Conservation (phyloP, 257 asterid species). For the Ilex aquifolium region DNA sequence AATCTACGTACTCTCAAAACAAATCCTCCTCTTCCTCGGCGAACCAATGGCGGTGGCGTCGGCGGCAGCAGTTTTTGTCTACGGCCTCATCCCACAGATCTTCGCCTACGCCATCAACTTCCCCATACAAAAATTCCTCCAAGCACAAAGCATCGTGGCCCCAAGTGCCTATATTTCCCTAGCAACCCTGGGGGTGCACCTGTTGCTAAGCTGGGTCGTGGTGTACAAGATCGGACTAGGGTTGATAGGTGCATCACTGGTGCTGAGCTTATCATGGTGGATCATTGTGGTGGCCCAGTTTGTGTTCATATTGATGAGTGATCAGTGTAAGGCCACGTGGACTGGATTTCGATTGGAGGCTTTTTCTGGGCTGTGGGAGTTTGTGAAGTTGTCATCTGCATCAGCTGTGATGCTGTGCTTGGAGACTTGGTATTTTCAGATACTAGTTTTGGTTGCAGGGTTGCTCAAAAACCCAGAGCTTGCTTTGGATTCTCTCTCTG, state of each 20-base stretch:
- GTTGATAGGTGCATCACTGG: constrained; percentile 25
- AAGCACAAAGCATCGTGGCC: constrained; percentile 30
- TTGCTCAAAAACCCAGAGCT: constrained; percentile 32
- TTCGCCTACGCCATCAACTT: constrained; percentile 33
- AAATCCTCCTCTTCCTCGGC: constrained; percentile 21
- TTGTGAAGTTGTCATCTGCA: constrained; percentile 25
- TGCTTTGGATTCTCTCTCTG: constrained; percentile 30
- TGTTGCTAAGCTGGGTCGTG: constrained; percentile 25
- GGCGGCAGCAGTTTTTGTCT: constrained; percentile 24
- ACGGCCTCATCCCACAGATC: constrained; percentile 32
- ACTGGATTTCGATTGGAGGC: constrained; percentile 25
- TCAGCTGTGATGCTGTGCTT: constrained; percentile 37
- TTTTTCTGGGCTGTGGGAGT: constrained; percentile 26
- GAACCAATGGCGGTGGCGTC: constrained; percentile 22
- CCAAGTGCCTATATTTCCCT: constrained; percentile 32
- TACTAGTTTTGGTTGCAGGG: constrained; percentile 30
- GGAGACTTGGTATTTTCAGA: constrained; percentile 39
- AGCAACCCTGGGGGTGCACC: constrained; percentile 19
- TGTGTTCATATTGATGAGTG: constrained; percentile 26
- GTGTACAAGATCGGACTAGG: constrained; percentile 31
- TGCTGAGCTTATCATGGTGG: constrained; percentile 36
- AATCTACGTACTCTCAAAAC: constrained; percentile 16
- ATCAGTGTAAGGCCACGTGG: constrained; percentile 27
- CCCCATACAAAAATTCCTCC: constrained; percentile 35
- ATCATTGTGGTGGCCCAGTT: constrained; percentile 27